Conservation (phyloP, 1,284 basidiomycete species). For the Microbotryum violaceum region DNA sequence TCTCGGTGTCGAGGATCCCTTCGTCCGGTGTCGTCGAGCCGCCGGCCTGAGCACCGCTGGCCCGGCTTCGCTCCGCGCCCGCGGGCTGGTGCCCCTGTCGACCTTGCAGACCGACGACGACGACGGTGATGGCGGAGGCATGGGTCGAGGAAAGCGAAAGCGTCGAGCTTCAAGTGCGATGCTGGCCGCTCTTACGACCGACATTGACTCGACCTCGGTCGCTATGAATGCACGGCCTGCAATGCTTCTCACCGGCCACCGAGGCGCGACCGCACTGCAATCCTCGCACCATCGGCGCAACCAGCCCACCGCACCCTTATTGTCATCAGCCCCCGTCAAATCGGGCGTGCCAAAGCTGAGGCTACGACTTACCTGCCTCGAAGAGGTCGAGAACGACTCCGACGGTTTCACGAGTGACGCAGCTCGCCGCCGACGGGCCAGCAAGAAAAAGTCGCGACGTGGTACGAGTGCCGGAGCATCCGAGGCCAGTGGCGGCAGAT, state of each 20-base stretch:
- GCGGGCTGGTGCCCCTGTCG: constrained; percentile 13
- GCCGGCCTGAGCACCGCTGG: constrained; percentile 22
- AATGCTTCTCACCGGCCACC: neutral
- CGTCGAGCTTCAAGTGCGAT: constrained; percentile 27
- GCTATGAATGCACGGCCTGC: neutral
- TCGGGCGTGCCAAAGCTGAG: constrained; percentile 18
- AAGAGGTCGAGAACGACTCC: constrained; percentile 27
- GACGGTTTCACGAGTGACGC: constrained; percentile 31
- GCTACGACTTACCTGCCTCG: constrained; percentile 22
- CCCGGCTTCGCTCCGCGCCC: constrained; percentile 14
- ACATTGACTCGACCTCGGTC: constrained; percentile 1
- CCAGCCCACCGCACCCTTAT: constrained; percentile 1
- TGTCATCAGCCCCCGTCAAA: constrained; percentile 18
- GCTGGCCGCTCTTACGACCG: constrained; percentile 22
- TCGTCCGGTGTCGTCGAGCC: constrained; percentile 24
- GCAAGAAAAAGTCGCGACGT: constrained; percentile 27
- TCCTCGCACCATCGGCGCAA: constrained; percentile 1
- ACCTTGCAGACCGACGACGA: constrained; percentile 9
- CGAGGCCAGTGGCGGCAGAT: neutral
- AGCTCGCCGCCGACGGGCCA: constrained; percentile 17
- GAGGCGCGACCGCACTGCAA: too few relatives aligned
- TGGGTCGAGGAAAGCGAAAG: constrained; percentile 34
- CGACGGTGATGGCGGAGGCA: constrained; percentile 25
- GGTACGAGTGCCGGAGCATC: constrained; percentile 23
- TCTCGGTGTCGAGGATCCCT: constrained; percentile 25